Base-by-base conservation (phyloP, 139 green algal genomes). In the Chlorella sp. region DNA sequence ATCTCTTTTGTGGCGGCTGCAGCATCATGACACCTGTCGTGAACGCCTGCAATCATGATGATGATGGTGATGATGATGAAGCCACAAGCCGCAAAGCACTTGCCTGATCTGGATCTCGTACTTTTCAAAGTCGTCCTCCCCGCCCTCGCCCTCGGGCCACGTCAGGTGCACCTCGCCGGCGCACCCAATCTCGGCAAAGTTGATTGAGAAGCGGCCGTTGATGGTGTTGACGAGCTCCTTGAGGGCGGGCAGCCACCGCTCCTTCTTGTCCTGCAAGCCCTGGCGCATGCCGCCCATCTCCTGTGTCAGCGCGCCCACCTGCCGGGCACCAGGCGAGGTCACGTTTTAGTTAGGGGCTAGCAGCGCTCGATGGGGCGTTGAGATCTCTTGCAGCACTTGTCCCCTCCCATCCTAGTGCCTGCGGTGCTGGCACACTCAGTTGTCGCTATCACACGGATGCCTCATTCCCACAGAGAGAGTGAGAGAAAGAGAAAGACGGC, bases 241-340 rank as follows among this genome's bases (percentile, higher is more conserved):
- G 20, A 99, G 83, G 61, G 87, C 64, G 2, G 91, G 87, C 76
- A 97, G 85, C 95, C 95, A 99, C 4, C 60, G 36, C 2, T 36
- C 80, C 82, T 92, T 82, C 67, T 80, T 14, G 6, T 4, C 61
- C 23, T 75, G 42, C 3, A 84, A 67, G 4, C 72, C 35, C 14
- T 32, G 35, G 23, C 63, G 32, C 17, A 35, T 42, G 1, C 3
- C 30, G 20, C 60, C 71, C 63, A 81, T 31, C 36, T 35, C 27
- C 5, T 20, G 35, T 5, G 23, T n/a, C 42, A 49, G 62, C 0
- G 10, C 63, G 0, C 33, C 65, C 23, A 75, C 27, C 34, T 77
- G 59, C 42, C 49, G 3, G 50, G 42, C 10, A 64, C 20, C 22
- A 4, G 55, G 27, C 55, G 27, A 64, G 55, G 55, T 22, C 67